Conservation (phyloP, 1,284 basidiomycete species). For the Moesziomyces antarcticus region DNA sequence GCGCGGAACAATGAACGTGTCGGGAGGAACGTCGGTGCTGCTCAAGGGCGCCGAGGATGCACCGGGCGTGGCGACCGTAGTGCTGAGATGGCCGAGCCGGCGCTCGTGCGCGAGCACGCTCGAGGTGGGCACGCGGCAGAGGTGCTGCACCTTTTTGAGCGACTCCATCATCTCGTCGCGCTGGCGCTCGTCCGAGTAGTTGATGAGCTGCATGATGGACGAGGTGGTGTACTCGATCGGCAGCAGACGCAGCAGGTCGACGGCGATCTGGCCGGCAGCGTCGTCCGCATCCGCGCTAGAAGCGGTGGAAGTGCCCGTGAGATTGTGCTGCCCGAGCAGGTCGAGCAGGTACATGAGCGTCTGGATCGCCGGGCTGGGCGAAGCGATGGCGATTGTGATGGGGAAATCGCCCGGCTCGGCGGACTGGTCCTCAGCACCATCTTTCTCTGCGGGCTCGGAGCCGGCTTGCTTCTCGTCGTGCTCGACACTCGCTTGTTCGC, state of each 20-base stretch:
- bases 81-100: constrained; percentile 12
- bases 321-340: constrained; percentile 22
- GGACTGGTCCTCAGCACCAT: neutral
- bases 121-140: constrained; percentile 34
- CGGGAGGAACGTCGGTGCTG: constrained; percentile 12
- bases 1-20: constrained; percentile 40
- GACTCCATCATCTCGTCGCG: constrained; percentile 48
- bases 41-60: neutral
- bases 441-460: neutral
- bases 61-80: constrained; percentile 12
- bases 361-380: constrained; percentile 41
- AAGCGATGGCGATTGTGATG: constrained; percentile 48
- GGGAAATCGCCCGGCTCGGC: constrained; percentile 27
- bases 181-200: constrained; percentile 39
- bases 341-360: constrained; percentile 48
- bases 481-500: neutral
- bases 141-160: constrained; percentile 36
- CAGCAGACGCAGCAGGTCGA: constrained; percentile 48
- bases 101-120: constrained; percentile 31
- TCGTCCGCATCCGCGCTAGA: neutral
- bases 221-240: constrained; percentile 46
- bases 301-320: too few species aligned
- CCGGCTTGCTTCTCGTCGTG: constrained; percentile 4
- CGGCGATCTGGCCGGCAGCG: constrained; percentile 21
- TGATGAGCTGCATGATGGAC: constrained; percentile 49